phyloP scores from a whole-genome alignment of 305 asterid genomes.

The Rubia tinctorum region DNA sequence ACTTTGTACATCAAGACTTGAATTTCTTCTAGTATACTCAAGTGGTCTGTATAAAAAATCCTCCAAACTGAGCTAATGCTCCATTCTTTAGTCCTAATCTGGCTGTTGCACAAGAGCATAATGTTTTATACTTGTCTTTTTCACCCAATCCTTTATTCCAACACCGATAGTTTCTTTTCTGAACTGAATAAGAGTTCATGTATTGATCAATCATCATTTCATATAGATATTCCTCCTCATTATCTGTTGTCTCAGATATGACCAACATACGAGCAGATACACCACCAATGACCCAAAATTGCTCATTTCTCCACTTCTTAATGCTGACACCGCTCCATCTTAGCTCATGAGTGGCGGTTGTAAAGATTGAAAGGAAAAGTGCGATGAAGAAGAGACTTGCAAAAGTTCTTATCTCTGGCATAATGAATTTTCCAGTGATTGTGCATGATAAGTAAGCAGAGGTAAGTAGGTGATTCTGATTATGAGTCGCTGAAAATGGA shows the following conservation, averaged over 20 bases:
- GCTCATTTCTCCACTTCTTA: slow-evolving; percentile 97
- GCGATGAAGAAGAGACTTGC: slow-evolving; percentile 85
- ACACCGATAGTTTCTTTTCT: no score
- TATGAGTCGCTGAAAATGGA: no score
- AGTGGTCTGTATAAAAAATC: no score
- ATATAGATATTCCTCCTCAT: slow-evolving; percentile 39
- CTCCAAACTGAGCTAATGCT: no score
- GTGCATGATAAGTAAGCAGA: slow-evolving; percentile 85
- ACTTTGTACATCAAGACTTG: no score
- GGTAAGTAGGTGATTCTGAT: slow-evolving; percentile 63
- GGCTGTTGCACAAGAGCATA: no score
- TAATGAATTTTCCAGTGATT: slow-evolving; percentile 87
- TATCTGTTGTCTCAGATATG: slow-evolving; percentile 77
- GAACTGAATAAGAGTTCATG: no score
- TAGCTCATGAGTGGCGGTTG: slow-evolving; percentile 85
- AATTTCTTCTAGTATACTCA: no score
- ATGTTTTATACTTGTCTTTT: no score
- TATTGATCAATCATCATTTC: no score
- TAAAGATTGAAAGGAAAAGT: slow-evolving; percentile 78
- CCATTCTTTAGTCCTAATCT: no score
- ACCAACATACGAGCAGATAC: slow-evolving; percentile 89
- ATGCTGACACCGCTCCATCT: slow-evolving; percentile 97
- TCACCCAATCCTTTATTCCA: no score
- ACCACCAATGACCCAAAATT: slow-evolving; percentile 95
- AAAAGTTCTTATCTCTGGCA: slow-evolving; percentile 96